Conservation (phyloP, 768 basidiomycete genomes). For the Hericium alpestre region DNA sequence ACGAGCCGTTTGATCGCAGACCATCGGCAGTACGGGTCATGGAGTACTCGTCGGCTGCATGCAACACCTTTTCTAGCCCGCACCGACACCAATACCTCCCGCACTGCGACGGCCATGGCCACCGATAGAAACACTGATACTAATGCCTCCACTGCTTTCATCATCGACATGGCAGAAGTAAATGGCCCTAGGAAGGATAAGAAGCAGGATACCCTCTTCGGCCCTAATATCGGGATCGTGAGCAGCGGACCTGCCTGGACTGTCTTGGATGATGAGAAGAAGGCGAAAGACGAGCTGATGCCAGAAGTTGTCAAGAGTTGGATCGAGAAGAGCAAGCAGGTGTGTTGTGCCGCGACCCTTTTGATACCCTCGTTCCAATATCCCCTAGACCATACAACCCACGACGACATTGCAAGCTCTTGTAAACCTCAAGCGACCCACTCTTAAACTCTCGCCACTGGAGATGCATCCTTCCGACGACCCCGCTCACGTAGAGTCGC, state of each 20-base stretch:
- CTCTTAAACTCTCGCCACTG: conserved; percentile 67
- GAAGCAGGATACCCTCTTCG: conserved; percentile 77
- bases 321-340: conserved; percentile 85
- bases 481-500: conserved; percentile 32
- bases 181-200: conserved; percentile 40
- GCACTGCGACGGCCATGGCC: conserved; percentile 40
- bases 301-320: conserved; percentile 73
- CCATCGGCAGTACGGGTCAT: conserved; percentile 40
- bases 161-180: conserved; percentile 24
- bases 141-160: conserved; percentile 9
- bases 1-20: conserved; percentile 21
- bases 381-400: conserved; percentile 55
- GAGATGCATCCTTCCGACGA: conserved; percentile 32
- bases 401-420: conserved; percentile 91
- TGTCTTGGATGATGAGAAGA: conserved; percentile 48
- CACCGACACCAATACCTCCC: conserved; percentile 37
- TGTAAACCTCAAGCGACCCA: conserved; percentile 88
- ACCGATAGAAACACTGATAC: conserved; percentile 16
- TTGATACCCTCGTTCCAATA: neutral
- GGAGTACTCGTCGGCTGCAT: conserved; percentile 47
- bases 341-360: conserved; percentile 24
- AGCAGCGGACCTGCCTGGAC: conserved; percentile 66
- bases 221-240: conserved; percentile 79
- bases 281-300: conserved; percentile 58
- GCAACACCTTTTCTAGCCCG: conserved; percentile 42